These are phyloP conservation scores for Helicocarpus griseus DNA, from an alignment of 2,329 filamentous ascomycete genomes.

Conservation along the genomic window DNA sequence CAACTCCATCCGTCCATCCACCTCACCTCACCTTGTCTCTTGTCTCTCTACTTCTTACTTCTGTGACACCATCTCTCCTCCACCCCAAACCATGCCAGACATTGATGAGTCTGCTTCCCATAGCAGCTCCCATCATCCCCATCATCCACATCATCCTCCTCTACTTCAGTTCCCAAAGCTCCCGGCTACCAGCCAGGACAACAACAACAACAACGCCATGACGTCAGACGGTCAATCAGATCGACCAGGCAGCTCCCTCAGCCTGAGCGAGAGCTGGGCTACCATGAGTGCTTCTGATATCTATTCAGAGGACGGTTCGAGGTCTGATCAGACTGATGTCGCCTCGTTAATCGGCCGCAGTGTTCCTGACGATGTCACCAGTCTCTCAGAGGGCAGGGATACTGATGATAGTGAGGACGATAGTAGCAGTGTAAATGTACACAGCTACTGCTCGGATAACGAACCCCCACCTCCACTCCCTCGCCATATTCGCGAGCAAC, in stretches of 20 bases:
- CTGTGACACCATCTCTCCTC: slow-evolving; percentile 2
- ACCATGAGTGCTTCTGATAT: slow-evolving; percentile 35
- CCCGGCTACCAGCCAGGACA: slow-evolving; percentile 21
- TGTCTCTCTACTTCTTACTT: background rate
- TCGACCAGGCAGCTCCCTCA: slow-evolving; percentile 24
- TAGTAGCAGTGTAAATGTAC: slow-evolving; percentile 24
- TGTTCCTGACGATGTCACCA: slow-evolving; percentile 35
- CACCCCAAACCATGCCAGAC: slow-evolving; percentile 5
- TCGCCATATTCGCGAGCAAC: background rate
- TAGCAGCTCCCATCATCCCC: slow-evolving; percentile 29
- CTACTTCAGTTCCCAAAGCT: slow-evolving; percentile 33
- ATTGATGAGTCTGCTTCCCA: background rate
- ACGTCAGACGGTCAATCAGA: slow-evolving; percentile 24
- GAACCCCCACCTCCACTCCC: background rate
- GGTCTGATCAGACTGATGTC: slow-evolving; percentile 35
- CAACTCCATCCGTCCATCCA: background rate
- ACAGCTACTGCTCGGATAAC: slow-evolving; percentile 20
- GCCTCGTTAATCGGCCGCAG: slow-evolving; percentile 35
- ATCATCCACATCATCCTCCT: slow-evolving; percentile 22
- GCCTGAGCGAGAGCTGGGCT: slow-evolving; percentile 39
- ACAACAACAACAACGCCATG: slow-evolving; percentile 20
- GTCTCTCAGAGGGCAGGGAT: slow-evolving; percentile 32
- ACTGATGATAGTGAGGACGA: slow-evolving; percentile 26
- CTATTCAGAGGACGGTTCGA: slow-evolving; percentile 36
- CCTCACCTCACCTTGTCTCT: background rate